Base-by-base conservation (phyloP, 2,329 filamentous ascomycete genomes). In the Triangularia verruculosa region DNA sequence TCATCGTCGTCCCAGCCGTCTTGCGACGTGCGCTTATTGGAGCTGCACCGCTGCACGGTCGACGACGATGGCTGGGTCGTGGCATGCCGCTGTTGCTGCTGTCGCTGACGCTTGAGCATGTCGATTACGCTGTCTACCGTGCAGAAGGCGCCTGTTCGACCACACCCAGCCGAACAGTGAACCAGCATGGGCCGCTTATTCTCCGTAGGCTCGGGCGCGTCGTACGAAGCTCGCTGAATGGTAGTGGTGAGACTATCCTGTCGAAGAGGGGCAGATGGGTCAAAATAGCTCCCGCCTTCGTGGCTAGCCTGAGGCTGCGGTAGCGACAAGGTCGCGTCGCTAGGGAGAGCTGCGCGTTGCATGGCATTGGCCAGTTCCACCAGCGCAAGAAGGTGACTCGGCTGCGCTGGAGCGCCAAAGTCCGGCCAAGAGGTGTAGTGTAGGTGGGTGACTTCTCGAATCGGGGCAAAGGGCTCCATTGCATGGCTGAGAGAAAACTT, bases 341-440 rank as follows among this genome's bases (percentile, higher is more conserved):
- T 75, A 17, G 78, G 85, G 64, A 75, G 80, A 70, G 78, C 83
- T 62, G 77, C 85, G 69, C 76, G 89, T 78, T 83, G 90, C 84
- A 88, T 92, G 32, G 85, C 82, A 71, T 91, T 95, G 70, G 90
- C 91, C 59, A 97, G 85, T 75, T 97, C 93, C n/a, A 98, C 91
- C 15, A 99, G 79, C 1, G 89, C 91, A 15, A 99, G 82, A 1
- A 99, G 83, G 71, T 98, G 93, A 4, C 87, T 86, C 1, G 95
- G 93, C 71, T 96, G 90, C 0, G 95, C 93, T 0, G 94, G 94
- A 0, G 93, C 90, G 20, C 95, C 95, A 76, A 98, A 97, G 73
- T 99, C 95, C 0, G 95, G 95, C 95, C 95, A 99, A n/a, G 90
- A 89, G 0, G 92, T 88, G 74, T 97, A 98, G 73, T 98, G 93